Percentiles rank a stretch among this genome's conserved stretches.
These are phyloP conservation scores for Penicillium flavigenum DNA, from an alignment of 495 filamentous ascomycete species.

Conservation along the genomic window DNA sequence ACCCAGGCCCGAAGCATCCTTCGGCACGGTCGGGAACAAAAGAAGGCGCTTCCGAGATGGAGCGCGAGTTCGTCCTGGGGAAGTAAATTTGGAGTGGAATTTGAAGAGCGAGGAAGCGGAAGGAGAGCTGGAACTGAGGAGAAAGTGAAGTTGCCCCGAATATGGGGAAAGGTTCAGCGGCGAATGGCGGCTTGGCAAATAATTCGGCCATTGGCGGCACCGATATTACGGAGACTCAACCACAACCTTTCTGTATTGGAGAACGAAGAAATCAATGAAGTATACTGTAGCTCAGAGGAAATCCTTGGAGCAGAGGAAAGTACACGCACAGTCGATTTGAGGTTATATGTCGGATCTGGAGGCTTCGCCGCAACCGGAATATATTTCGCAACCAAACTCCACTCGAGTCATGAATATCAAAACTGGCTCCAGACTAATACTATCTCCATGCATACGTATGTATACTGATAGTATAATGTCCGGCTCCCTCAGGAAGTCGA, in stretches of 20 bases:
- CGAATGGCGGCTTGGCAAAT: slow-evolving; percentile 38
- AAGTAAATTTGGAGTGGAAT: slow-evolving; percentile 4
- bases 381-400: not conserved
- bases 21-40: slow-evolving; percentile 24
- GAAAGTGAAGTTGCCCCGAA: slow-evolving; percentile 25
- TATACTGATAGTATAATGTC: not conserved
- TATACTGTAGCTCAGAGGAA: not conserved
- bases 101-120: slow-evolving; percentile 1
- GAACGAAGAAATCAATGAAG: not conserved
- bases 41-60: slow-evolving; percentile 1
- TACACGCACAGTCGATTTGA: slow-evolving; percentile 7
- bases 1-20: slow-evolving; percentile 42
- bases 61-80: not conserved
- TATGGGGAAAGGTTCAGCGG: slow-evolving; percentile 42
- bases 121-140: slow-evolving; percentile 15
- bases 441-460: not conserved
- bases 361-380: slow-evolving; percentile 2
- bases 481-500: not conserved
- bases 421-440: not conserved
- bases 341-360: slow-evolving; percentile 3
- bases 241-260: not conserved
- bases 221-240: slow-evolving; percentile 18
- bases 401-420: not conserved
- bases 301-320: not conserved
- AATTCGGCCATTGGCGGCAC: slow-evolving; percentile 19